These are phyloP conservation scores for Lachnellula cervina DNA, from an alignment of 2,329 filamentous ascomycete species.

Conservation along the genomic window DNA sequence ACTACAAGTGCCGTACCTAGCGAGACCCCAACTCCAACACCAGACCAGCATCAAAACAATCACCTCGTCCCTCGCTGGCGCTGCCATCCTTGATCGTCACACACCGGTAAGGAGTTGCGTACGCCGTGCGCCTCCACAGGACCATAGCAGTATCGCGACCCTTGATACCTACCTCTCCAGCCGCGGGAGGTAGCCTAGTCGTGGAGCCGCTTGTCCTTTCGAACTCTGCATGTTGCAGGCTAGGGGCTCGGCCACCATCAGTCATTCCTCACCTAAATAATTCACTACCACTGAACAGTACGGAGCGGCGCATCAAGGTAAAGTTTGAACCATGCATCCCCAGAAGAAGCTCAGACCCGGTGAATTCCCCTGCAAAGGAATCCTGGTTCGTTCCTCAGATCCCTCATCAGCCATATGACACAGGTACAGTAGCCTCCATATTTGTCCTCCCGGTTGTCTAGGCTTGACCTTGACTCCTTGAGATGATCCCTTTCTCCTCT, in stretches of 20 bases:
- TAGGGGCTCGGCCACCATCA: conserved; percentile 20
- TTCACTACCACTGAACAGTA: no score
- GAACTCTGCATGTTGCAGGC: conserved; percentile 24
- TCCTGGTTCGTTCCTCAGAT: conserved; percentile 25
- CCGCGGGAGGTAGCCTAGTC: conserved; percentile 25
- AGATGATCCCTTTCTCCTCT: conserved; percentile 26
- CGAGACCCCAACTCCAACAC: background rate
- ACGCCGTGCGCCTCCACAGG: conserved; percentile 9
- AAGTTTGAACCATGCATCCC: conserved; percentile 10
- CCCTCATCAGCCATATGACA: conserved; percentile 31
- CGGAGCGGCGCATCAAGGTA: no score
- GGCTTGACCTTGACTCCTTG: conserved; percentile 23
- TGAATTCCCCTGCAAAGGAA: conserved; percentile 19
- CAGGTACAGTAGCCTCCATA: conserved; percentile 26
- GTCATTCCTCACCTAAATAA: background rate
- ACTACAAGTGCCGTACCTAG: background rate
- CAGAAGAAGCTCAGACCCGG: conserved; percentile 31
- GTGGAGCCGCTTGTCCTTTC: conserved; percentile 20
- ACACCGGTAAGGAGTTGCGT: conserved; percentile 16
- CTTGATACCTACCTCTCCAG: conserved; percentile 20
- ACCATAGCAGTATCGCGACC: conserved; percentile 2
- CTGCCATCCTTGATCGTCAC: conserved; percentile 18
- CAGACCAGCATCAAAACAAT: background rate
- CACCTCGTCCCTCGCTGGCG: background rate
- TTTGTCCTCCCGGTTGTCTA: conserved; percentile 30